These are phyloP conservation scores for Aspergillus brunneoviolaceus DNA, from an alignment of 2,329 filamentous ascomycete genomes.

Conservation along the genomic window DNA sequence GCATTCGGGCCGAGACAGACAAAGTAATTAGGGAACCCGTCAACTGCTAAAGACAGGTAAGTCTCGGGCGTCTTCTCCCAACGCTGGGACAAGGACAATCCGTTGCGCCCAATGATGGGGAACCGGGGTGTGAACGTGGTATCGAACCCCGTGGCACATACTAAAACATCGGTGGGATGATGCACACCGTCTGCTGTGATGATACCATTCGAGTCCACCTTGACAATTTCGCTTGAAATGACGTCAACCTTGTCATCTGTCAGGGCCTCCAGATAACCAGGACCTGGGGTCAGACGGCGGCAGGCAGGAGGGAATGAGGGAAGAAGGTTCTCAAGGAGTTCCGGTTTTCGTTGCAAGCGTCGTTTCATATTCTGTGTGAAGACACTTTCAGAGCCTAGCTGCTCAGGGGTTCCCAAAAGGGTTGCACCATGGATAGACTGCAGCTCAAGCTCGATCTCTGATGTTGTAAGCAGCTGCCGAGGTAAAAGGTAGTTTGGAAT, in stretches of 20 bases:
- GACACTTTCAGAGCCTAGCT: constrained; percentile 22
- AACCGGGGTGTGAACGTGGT: constrained; percentile 38
- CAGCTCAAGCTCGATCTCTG: constrained; percentile 34
- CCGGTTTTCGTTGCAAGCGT: constrained; percentile 35
- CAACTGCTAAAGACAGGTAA: constrained; percentile 36
- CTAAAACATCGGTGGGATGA: constrained; percentile 34
- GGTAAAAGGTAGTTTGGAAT: not conserved
- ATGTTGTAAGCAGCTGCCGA: not conserved
- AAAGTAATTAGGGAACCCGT: constrained; percentile 38
- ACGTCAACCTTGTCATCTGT: constrained; percentile 60
- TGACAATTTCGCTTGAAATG: constrained; percentile 56
- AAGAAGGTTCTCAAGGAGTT: constrained; percentile 37
- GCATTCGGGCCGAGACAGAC: constrained; percentile 36
- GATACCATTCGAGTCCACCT: constrained; percentile 32
- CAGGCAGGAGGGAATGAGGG: constrained; percentile 32
- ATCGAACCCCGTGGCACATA: constrained; percentile 42
- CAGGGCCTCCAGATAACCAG: constrained; percentile 60
- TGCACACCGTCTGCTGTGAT: constrained; percentile 36
- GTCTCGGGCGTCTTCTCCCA: constrained; percentile 36
- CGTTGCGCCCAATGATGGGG: constrained; percentile 32
- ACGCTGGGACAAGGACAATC: constrained; percentile 27
- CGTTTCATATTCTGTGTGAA: constrained; percentile 37
- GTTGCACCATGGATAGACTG: constrained; percentile 34
- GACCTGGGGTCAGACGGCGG: constrained; percentile 47
- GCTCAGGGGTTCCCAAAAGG: constrained; percentile 29